Evolutionary conservation across 495 filamentous ascomycete species (phyloP), one percentile per base, ranked within the genome.

Genomic region (Aspergillus cavernicola): DNA sequence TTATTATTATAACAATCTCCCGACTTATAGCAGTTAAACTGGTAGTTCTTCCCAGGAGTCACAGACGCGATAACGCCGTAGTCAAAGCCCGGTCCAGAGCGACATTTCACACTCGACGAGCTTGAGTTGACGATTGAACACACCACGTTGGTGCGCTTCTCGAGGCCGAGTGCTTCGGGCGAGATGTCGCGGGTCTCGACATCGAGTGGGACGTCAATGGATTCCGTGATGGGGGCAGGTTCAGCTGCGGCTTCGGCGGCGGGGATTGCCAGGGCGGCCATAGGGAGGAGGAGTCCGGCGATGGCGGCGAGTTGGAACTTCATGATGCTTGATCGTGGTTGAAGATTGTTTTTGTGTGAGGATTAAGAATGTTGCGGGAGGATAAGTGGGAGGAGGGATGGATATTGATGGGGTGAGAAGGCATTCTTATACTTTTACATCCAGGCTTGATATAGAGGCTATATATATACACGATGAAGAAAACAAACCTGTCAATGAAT

Each of bases 1-100:
- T 55, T 55, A 8, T 23, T 23, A 4, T 41, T 16, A 40, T 55
- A 55, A 29, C 52, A 55, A 20, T 39, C 32, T 11, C 52, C 52
- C 39, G 13, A 31, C 43, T 39, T 40, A 24, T 55, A 55, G 44
- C 52, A 40, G 8, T 23, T 48, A 31, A 55, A 55, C 22, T 11
- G 7, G 15, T 40, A 46, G 23, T 20, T 3, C 0, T 41, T 12
- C n/a, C 42, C 52, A 2, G 45, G 33, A 16, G n/a, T 31, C 19
- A 55, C 41, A 19, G 6, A 40, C 0, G 33, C 22, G 18, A 16
- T n/a, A 15, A 41, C 18, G 8, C 7, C 13, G 19, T 48, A 48
- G 20, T n/a, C 18, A 20, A 55, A 48, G 29, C 43, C 31, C 3
- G 52, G 52, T 22, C 52, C 42, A 6, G 32, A 19, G 19, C 52